Evolutionary conservation across 441 rosid species (phyloP).

Genomic region (Kokia cookei): DNA sequence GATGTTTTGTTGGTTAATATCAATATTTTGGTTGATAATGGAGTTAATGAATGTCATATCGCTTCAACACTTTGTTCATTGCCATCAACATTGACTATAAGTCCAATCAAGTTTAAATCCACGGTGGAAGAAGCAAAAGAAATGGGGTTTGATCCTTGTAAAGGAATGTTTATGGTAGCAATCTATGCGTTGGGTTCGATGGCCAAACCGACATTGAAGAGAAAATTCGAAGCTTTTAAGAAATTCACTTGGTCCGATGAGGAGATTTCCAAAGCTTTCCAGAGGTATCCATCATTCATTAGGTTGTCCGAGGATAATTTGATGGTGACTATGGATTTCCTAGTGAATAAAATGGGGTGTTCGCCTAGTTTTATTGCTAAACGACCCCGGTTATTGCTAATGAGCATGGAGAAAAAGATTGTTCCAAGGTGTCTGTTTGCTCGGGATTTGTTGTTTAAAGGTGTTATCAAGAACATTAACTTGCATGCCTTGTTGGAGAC

Average conservation of each 20-base stretch:
- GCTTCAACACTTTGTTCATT: not conserved
- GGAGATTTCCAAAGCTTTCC: slow-evolving; percentile 2
- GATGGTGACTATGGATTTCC: slow-evolving; percentile 5
- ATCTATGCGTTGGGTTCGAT: not conserved
- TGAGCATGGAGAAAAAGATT: slow-evolving; percentile 15
- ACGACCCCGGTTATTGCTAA: not conserved
- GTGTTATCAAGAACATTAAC: not conserved
- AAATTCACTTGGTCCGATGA: slow-evolving; percentile 11
- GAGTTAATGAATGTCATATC: not conserved
- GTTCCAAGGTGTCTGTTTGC: slow-evolving; percentile 16
- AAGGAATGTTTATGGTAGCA: not conserved
- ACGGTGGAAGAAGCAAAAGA: not conserved
- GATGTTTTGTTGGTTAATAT: not conserved
- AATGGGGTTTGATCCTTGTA: not conserved
- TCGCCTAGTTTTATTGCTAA: not conserved
- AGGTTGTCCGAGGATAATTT: slow-evolving; percentile 14
- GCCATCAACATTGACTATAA: not conserved
- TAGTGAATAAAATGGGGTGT: slow-evolving; percentile 11
- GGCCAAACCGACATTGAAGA: slow-evolving; percentile 15
- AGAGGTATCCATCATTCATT: slow-evolving; percentile 11
- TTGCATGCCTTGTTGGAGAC: not conserved
- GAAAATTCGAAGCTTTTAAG: not conserved
- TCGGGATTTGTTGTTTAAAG: slow-evolving; percentile 11
- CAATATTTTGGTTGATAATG: not conserved
- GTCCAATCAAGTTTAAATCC: not conserved